These are phyloP conservation scores for Plectranthus barbatus DNA, from an alignment of 257 asterid genomes.

Conservation along the genomic window DNA sequence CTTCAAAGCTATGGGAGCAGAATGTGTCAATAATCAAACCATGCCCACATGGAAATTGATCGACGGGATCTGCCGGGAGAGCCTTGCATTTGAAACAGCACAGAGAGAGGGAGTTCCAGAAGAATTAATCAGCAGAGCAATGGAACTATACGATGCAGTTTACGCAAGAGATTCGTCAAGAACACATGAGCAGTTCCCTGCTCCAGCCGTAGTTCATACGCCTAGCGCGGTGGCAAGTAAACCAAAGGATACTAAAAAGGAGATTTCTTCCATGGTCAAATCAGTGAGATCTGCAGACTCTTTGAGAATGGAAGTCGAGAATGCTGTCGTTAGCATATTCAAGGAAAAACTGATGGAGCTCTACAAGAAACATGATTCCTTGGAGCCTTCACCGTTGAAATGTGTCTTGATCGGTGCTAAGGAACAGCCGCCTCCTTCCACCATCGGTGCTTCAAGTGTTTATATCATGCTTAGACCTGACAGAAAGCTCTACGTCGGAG, in stretches of 20 bases:
- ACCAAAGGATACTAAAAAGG: too few relatives aligned
- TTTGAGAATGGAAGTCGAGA: slow-evolving; percentile 45
- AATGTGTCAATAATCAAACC: slow-evolving; percentile 43
- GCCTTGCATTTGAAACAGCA: slow-evolving; percentile 98
- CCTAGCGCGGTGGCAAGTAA: background rate
- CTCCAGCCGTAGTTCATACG: slow-evolving; percentile 8
- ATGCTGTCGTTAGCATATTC: slow-evolving; percentile 38
- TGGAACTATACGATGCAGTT: slow-evolving; percentile 57
- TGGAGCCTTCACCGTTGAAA: slow-evolving; percentile 26
- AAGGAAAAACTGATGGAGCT: slow-evolving; percentile 28
- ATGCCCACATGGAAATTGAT: slow-evolving; percentile 80
- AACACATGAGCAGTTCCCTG: background rate
- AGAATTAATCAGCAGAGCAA: slow-evolving; percentile 60
- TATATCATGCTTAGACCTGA: slow-evolving; percentile 77
- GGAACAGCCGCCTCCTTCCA: slow-evolving; percentile 97
- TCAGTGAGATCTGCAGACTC: slow-evolving; percentile 19
- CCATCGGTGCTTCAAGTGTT: slow-evolving; percentile 77
- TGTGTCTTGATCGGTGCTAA: slow-evolving; percentile 57
- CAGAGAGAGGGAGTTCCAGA: slow-evolving; percentile 79
- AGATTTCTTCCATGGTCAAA: background rate
- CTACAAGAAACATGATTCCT: slow-evolving; percentile 22
- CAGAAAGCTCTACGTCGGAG: slow-evolving; percentile 64
- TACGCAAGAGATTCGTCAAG: slow-evolving; percentile 26
- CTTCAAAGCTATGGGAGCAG: slow-evolving; percentile 87
- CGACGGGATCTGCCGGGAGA: slow-evolving; percentile 88